A percentile compares a stretch with the other conserved stretches of the same genome.
These are phyloP conservation scores for Warburgia ugandensis DNA, from an alignment of 164 flowering plant species.

Conservation along the genomic window DNA sequence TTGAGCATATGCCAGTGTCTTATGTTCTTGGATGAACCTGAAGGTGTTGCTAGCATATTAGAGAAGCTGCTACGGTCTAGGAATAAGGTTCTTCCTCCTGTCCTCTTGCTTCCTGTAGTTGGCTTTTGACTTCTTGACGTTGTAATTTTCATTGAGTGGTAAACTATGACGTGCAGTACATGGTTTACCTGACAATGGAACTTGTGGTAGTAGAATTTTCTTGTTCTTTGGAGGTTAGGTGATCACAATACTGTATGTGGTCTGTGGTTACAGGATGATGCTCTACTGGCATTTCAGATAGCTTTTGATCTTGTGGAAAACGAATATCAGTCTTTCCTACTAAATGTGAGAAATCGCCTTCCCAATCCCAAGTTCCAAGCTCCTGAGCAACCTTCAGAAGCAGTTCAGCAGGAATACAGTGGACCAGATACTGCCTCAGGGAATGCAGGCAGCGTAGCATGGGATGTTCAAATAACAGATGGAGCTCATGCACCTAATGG, in stretches of 20 bases:
- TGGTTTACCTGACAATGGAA: too few relatives aligned
- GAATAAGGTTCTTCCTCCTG: slow-evolving; percentile 23
- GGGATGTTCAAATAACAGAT: slow-evolving; percentile 32
- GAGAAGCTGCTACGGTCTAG: slow-evolving; percentile 63
- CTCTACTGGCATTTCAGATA: slow-evolving; percentile 83
- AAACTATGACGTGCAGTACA: too few relatives aligned
- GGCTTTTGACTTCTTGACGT: not conserved
- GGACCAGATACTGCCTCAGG: slow-evolving; percentile 38
- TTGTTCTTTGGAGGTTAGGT: too few relatives aligned
- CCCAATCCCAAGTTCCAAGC: slow-evolving; percentile 38
- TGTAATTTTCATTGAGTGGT: not conserved
- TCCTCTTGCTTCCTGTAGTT: not conserved
- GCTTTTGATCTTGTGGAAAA: slow-evolving; percentile 96
- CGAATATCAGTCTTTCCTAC: slow-evolving; percentile 92
- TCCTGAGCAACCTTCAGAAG: slow-evolving; percentile 13
- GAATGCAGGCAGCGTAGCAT: slow-evolving; percentile 27
- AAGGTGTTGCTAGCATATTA: slow-evolving; percentile 62
- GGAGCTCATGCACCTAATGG: slow-evolving; percentile 33
- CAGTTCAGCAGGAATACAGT: slow-evolving; percentile 24
- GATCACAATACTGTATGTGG: too few relatives aligned
- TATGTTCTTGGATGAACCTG: slow-evolving; percentile 86
- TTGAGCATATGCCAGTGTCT: slow-evolving; percentile 84
- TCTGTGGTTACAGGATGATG: slow-evolving; percentile 69
- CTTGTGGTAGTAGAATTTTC: too few relatives aligned
- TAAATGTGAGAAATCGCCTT: slow-evolving; percentile 69